These are phyloP conservation scores for Tolypocladium capitatum DNA, from an alignment of 2,329 filamentous ascomycete species.

Conservation along the genomic window DNA sequence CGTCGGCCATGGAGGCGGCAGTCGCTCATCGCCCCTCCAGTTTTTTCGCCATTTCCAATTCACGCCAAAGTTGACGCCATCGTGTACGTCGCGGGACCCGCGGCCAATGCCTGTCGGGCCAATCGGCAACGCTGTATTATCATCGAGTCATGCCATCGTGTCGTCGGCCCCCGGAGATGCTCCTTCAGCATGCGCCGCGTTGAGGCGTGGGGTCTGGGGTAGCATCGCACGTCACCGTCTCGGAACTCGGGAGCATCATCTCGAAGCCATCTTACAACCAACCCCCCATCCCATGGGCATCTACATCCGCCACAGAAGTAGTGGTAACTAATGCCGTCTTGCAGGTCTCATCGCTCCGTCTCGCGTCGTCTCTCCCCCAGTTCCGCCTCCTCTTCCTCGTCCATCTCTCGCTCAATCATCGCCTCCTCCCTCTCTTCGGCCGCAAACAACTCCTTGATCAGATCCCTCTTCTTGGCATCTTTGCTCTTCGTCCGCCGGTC, in stretches of 20 bases:
- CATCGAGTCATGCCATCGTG: neutral
- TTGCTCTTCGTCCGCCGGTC: slow-evolving; percentile 28
- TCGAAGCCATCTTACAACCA: neutral
- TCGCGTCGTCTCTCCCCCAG: slow-evolving; percentile 3
- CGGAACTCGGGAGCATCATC: neutral
- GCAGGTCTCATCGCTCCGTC: neutral
- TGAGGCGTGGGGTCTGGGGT: too few species aligned
- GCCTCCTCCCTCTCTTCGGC: slow-evolving; percentile 19
- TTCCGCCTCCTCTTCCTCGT: slow-evolving; percentile 17
- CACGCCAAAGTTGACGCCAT: slow-evolving; percentile 21
- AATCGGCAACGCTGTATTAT: slow-evolving; percentile 3
- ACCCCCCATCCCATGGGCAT: neutral
- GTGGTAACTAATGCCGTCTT: too few species aligned
- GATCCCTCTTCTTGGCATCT: slow-evolving; percentile 21
- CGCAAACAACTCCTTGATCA: slow-evolving; percentile 26
- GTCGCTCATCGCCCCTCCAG: slow-evolving; percentile 1
- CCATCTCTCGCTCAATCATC: slow-evolving; percentile 17
- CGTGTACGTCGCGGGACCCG: slow-evolving; percentile 7
- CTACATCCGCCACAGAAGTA: neutral
- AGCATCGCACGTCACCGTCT: too few species aligned
- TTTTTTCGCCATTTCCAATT: slow-evolving; percentile 5
- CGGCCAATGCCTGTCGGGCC: slow-evolving; percentile 11
- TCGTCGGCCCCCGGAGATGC: neutral
- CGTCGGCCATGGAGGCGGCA: neutral
- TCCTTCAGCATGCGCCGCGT: too few species aligned